Conservation (phyloP, 352 stramenopile species). For the Ophiocytium majus region DNA sequence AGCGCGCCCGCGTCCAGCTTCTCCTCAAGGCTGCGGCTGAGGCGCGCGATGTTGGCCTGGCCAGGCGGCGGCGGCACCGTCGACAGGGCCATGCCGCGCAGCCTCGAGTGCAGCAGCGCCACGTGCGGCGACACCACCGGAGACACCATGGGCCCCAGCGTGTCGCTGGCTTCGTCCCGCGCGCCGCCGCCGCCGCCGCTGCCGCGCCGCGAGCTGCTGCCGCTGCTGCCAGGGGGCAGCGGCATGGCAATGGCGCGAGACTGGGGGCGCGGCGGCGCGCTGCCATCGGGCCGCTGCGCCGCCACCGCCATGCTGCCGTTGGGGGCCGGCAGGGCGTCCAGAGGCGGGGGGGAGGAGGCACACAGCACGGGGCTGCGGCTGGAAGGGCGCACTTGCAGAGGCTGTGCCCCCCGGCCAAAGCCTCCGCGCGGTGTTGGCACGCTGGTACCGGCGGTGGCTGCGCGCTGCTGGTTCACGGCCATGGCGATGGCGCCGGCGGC, state of each 20-base stretch:
- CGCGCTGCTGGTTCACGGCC: too few species aligned
- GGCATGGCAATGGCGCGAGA: not conserved
- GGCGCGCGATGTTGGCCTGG: not conserved
- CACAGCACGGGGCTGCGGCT: too few species aligned
- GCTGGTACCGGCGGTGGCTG: too few species aligned
- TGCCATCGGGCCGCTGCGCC: too few species aligned
- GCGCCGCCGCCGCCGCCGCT: not conserved
- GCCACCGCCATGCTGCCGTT: not conserved
- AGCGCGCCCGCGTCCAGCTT: not conserved
- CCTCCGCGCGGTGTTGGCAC: too few species aligned
- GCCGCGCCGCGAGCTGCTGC: not conserved
- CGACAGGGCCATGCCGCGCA: not conserved
- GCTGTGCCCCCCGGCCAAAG: too few species aligned
- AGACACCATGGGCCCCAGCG: not conserved
- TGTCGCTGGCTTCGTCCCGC: not conserved
- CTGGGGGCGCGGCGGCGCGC: too few species aligned
- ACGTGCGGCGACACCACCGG: constrained; percentile 1
- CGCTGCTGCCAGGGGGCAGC: too few species aligned
- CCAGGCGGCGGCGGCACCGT: not conserved
- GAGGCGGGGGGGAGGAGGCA: not conserved
- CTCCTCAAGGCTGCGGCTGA: constrained; percentile 7
- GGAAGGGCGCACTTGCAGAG: too few species aligned
- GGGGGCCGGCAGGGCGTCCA: not conserved
- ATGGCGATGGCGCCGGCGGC: not conserved
- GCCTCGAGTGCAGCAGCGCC: not conserved